Conservation (phyloP, 345 rosid species). For the Carallia pectinifolia region DNA sequence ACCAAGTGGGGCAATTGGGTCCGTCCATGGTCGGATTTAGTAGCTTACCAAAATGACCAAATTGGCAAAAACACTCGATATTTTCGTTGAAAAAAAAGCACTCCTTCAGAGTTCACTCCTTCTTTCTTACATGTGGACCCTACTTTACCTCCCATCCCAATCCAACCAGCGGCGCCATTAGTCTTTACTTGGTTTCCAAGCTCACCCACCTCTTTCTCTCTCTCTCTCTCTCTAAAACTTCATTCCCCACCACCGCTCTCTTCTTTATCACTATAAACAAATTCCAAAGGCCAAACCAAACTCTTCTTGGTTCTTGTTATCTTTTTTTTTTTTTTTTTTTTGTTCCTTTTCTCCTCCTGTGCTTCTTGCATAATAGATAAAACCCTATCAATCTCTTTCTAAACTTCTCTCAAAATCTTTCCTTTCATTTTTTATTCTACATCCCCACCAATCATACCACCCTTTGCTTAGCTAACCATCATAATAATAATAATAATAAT, state of each 20-base stretch:
- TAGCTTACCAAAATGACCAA: neutral
- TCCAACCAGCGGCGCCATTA: conserved; percentile 51
- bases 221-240: neutral
- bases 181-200: conserved; percentile 55
- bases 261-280: neutral
- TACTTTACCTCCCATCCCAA: conserved; percentile 12
- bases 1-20: no score
- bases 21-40: conserved; percentile 1
- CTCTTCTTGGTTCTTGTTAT: neutral
- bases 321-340: neutral
- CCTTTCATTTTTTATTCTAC: no score
- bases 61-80: neutral
- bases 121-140: conserved; percentile 20
- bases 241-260: neutral
- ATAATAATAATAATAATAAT: no score
- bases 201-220: conserved; percentile 24
- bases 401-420: no score
- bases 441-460: no score
- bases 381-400: neutral
- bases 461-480: no score
- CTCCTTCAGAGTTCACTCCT: neutral
- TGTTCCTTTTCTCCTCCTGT: neutral
- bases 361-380: neutral
- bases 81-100: no score
- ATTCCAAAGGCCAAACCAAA: neutral